Base-by-base conservation (phyloP, 345 rosid genomes). In the Citrus sp. region DNA sequence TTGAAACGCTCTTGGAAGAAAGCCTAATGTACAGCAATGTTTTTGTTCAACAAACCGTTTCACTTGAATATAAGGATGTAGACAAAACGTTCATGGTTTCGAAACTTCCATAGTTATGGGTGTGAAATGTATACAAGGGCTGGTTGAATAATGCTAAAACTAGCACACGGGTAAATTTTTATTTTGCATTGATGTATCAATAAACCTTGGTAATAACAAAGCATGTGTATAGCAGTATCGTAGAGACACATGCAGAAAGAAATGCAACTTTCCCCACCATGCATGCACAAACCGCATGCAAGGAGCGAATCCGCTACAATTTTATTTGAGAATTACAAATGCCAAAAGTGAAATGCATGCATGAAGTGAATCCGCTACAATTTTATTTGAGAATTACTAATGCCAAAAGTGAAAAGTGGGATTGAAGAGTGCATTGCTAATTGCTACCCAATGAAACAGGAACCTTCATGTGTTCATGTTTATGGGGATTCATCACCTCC, bases 381-480 rank as follows among this genome's bases (percentile, higher is more conserved):
- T 55, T 81, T 84, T 84, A 84, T 84, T 84, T 30, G 55, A 27
- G 38, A 34, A 42, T 35, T 61, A 65, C 77, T 70, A 16, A 28
- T 21, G 73, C 22, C 9, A 7, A 4, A 19, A 49, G 27, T 65
- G 10, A 28, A 32, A 51, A 49, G 49, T 30, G 21, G 40, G 68
- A 37, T 12, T 6, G 22, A 19, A 54, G 18, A 46, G 18, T 46
- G 51, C 51, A 13, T 46, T 46, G 18, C 51, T 46, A 46, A 10
- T 54, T 54, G 58, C 22, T 18, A 1, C 19, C 22, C 5, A 54
- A 18, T 54, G 49, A 24, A 55, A 2, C 27, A 3, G 5, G 12
- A 65, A 14, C 49, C 22, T 64, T 67, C 56, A 37, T 30, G 71
- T 67, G 71, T 72, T 88, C 89, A 86, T 2, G 90, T 72, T 88